Percentiles rank a stretch among this genome's conserved stretches.
Evolutionary conservation across 202 grass and related monocot genomes (phyloP).

Genomic region (Brachypodium distachyon): DNA sequence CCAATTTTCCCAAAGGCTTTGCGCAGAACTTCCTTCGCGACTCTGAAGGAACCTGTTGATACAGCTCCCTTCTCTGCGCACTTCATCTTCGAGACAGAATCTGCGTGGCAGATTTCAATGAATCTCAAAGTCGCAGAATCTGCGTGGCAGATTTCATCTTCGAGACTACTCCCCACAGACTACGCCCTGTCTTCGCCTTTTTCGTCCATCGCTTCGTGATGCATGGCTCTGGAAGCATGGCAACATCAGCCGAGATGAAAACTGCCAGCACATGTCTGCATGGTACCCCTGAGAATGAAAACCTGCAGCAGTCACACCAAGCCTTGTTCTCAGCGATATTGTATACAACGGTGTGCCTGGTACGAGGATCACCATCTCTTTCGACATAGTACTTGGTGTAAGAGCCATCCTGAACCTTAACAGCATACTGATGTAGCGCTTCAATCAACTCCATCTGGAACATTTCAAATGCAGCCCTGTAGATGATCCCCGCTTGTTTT

Average conservation of each 20-base stretch:
- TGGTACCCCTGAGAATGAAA: slow-evolving; percentile 57
- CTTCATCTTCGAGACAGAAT: no score
- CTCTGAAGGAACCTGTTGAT: slow-evolving; percentile 53
- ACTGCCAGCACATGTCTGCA: slow-evolving; percentile 83
- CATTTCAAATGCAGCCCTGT: slow-evolving; percentile 54
- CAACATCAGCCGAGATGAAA: slow-evolving; percentile 48
- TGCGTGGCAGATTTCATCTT: slow-evolving; percentile 28
- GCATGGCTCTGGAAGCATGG: slow-evolving; percentile 57
- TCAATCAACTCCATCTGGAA: slow-evolving; percentile 82
- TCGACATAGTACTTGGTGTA: slow-evolving; percentile 75
- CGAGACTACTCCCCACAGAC: slow-evolving; percentile 24
- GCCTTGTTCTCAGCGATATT: slow-evolving; percentile 61
- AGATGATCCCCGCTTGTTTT: slow-evolving; percentile 79
- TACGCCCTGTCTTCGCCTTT: slow-evolving; percentile 63
- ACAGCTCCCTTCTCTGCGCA: slow-evolving; percentile 74
- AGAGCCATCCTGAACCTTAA: slow-evolving; percentile 70
- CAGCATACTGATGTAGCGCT: slow-evolving; percentile 51
- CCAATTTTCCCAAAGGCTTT: no score
- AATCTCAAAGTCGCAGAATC: slow-evolving; percentile 51
- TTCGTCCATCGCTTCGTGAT: slow-evolving; percentile 76
- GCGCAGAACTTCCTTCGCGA: slow-evolving; percentile 64
- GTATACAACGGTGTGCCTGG: slow-evolving; percentile 54
- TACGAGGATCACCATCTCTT: slow-evolving; percentile 33
- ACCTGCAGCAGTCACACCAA: slow-evolving; percentile 78
- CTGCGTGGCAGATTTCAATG: slow-evolving; percentile 50